Evolutionary conservation across 1,284 basidiomycete species (phyloP), one percentile per base, ranked within the genome.

Genomic region (Volvariella volvacea): DNA sequence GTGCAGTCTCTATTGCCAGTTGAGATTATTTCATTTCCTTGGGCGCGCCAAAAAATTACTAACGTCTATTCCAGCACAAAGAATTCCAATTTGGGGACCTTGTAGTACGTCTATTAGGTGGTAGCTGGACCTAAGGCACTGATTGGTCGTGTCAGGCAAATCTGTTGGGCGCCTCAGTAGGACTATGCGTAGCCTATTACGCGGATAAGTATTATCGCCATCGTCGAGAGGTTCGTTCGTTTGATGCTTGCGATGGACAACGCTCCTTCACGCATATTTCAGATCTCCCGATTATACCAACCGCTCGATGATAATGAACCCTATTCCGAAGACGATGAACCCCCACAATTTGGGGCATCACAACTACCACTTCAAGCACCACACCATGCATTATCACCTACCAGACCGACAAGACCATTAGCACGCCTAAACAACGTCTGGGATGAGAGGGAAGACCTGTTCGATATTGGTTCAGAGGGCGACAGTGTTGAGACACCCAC

Each of bases 1-100:
- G 80, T 94, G 1, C 91, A 93, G 58, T 81, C 85, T 3, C 56
- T 87, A 55, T 66, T 94, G 46, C 90, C 92, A 47, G 87, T 89
- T 52, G 34, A 46, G 49, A 31, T 21, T 20, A 17, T 38, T 41
- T 46, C 48, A 33, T n/a, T 46, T 15, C 34, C 46, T 42, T 25
- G 31, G 20, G 16, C 22, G 45, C 32, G 19, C 7, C 12, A 22
- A 21, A 25, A 36, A 33, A 25, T 16, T 17, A 4, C 32, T 48
- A n/a, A 49, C 47, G 28, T 22, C 36, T 46, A 33, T 46, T 45
- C 4, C 45, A 89, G 80, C 78, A 83, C 59, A 91, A 92, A 59
- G 71, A 77, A 44, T 92, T 94, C 55, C 78, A 92, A 50, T 61
- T 77, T 25, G 83, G 84, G 40, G 88, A 93, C 62, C 67, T 94